These are phyloP conservation scores for Fusarium sp. DNA, from an alignment of 2,329 filamentous ascomycete genomes.

Conservation along the genomic window DNA sequence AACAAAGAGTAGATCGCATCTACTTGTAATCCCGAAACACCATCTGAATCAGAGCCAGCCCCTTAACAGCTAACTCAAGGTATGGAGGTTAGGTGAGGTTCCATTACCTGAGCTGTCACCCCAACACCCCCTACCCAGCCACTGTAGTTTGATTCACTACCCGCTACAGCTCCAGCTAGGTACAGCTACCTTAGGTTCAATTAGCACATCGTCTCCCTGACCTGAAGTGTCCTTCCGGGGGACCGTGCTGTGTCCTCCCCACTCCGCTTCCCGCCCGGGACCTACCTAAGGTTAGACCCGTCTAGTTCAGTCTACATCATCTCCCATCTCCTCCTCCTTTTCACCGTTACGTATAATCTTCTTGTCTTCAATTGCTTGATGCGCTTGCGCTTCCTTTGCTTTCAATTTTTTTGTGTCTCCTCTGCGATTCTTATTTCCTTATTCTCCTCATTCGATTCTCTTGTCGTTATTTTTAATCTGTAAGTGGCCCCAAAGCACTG, in stretches of 20 bases:
- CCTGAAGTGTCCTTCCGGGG: slow-evolving; percentile 22
- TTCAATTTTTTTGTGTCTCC: slow-evolving; percentile 41
- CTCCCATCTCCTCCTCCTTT: slow-evolving; percentile 45
- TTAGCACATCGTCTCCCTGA: slow-evolving; percentile 31
- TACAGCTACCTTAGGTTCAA: too few relatives aligned
- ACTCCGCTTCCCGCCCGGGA: slow-evolving; percentile 40
- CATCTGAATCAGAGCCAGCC: slow-evolving; percentile 31
- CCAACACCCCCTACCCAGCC: slow-evolving; percentile 11
- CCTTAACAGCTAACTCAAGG: slow-evolving; percentile 18
- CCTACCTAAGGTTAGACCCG: slow-evolving; percentile 23
- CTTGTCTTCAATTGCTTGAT: slow-evolving; percentile 34
- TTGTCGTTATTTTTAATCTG: slow-evolving; percentile 40
- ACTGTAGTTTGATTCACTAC: slow-evolving; percentile 33
- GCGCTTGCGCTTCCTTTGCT: slow-evolving; percentile 45
- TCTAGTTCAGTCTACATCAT: slow-evolving; percentile 33
- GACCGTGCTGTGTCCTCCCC: slow-evolving; percentile 24
- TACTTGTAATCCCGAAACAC: slow-evolving; percentile 31
- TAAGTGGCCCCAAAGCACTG: slow-evolving; percentile 31
- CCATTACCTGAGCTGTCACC: slow-evolving; percentile 14
- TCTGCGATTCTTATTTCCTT: slow-evolving; percentile 35
- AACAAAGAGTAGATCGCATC: slow-evolving; percentile 10
- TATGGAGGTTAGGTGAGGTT: not conserved
- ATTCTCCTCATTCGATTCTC: slow-evolving; percentile 31
- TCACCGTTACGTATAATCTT: slow-evolving; percentile 40
- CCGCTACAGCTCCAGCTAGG: slow-evolving; percentile 25